Evolutionary conservation across 805 yeast species (phyloP).

Genomic region (Saccharomycopsis fodiens): DNA sequence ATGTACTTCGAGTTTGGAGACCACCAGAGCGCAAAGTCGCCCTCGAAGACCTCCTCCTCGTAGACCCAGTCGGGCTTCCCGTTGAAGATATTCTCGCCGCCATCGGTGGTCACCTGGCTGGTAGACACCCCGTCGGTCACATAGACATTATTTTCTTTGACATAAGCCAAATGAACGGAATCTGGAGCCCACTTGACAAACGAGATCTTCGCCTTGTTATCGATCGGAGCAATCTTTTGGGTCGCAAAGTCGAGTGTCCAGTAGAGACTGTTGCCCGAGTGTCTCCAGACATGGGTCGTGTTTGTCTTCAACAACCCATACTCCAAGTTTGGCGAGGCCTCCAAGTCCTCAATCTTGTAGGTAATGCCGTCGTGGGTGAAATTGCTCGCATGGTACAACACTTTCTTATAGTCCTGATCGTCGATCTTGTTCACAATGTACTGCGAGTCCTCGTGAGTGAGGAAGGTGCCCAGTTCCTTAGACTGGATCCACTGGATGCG

Average conservation of each 20-base stretch:
- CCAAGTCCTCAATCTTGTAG: conserved; percentile 44
- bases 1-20: conserved; percentile 51
- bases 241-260: conserved; percentile 34
- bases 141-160: conserved; percentile 63
- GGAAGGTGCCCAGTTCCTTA: conserved; percentile 58
- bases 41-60: conserved; percentile 66
- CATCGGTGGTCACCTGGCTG: conserved; percentile 42
- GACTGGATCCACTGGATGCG: conserved; percentile 64
- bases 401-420: conserved; percentile 34
- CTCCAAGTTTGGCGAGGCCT: conserved; percentile 60
- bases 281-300: conserved; percentile 52
- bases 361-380: conserved; percentile 34
- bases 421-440: conserved; percentile 40
- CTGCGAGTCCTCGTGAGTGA: conserved; percentile 38
- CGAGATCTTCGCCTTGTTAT: conserved; percentile 30
- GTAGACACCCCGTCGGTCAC: conserved; percentile 26
- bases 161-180: conserved; percentile 58
- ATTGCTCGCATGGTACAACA: conserved; percentile 42
- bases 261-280: conserved; percentile 37
- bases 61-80: conserved; percentile 82
- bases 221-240: conserved; percentile 23
- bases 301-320: conserved; percentile 55
- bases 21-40: conserved; percentile 67
- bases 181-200: conserved; percentile 70
- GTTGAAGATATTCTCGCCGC: conserved; percentile 43